Conservation (phyloP, 179 eudicot species). For the Silene vulgaris region DNA sequence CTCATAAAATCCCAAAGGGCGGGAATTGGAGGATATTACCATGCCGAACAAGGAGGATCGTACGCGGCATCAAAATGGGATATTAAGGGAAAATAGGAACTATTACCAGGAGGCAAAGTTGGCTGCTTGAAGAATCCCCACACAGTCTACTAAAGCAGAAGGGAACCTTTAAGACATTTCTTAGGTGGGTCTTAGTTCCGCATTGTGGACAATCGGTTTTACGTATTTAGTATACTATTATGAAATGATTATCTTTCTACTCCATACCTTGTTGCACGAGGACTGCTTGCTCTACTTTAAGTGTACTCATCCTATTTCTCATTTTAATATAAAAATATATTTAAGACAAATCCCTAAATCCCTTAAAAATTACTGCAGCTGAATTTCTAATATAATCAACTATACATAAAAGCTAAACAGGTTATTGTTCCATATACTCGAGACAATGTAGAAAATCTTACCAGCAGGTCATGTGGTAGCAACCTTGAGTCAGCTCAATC, state of each 20-base stretch:
- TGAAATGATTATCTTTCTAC: background rate
- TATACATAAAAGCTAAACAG: background rate
- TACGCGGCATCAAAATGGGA: background rate
- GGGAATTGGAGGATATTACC: background rate
- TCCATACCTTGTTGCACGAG: background rate
- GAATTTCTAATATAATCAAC: background rate
- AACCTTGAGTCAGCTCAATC: constrained; percentile 63
- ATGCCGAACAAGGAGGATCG: background rate
- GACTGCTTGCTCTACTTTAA: constrained; percentile 1
- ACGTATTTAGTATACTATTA: background rate
- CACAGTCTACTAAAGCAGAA: background rate
- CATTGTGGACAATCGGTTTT: too few relatives aligned
- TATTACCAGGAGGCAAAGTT: background rate
- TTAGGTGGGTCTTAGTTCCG: background rate
- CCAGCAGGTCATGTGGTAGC: constrained; percentile 72
- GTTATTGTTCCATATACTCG: background rate
- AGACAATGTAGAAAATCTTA: constrained; percentile 27
- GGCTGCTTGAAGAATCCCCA: background rate
- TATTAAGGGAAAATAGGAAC: background rate
- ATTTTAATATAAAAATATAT: background rate
- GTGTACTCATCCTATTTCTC: background rate
- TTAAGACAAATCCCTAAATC: background rate
- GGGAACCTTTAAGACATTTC: background rate
- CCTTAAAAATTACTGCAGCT: background rate
- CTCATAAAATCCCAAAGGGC: background rate